These are phyloP conservation scores for Hansenula lynferdii DNA, from an alignment of 1,139 yeast genomes.

Conservation along the genomic window DNA sequence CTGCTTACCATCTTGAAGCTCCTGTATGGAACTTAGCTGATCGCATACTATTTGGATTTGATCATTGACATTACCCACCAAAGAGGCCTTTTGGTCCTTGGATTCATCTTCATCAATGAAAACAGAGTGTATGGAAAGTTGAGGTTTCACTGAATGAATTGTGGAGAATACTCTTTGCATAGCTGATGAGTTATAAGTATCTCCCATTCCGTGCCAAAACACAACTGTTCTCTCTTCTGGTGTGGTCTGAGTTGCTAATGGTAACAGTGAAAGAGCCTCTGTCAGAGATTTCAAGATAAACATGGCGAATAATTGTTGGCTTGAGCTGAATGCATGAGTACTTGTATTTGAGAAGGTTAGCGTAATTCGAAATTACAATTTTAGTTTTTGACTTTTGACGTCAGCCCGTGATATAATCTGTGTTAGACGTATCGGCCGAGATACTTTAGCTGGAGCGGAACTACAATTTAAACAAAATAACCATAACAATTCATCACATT, in stretches of 20 bases:
- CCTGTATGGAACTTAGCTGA: slow-evolving; percentile 28
- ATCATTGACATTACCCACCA: slow-evolving; percentile 56
- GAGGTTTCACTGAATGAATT: slow-evolving; percentile 44
- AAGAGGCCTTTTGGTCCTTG: slow-evolving; percentile 48
- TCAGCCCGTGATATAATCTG: too few relatives aligned
- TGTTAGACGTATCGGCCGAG: too few relatives aligned
- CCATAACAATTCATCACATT: too few relatives aligned
- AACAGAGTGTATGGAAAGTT: slow-evolving; percentile 47
- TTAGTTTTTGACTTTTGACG: too few relatives aligned
- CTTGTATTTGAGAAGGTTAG: too few relatives aligned
- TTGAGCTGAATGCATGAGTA: too few relatives aligned
- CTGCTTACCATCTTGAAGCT: slow-evolving; percentile 42
- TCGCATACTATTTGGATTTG: slow-evolving; percentile 34
- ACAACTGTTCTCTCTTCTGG: slow-evolving; percentile 47
- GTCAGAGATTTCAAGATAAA: not conserved
- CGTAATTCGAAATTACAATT: too few relatives aligned
- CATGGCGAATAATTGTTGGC: too few relatives aligned
- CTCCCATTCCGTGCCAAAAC: slow-evolving; percentile 86
- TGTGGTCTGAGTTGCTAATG: too few relatives aligned
- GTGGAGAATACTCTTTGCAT: slow-evolving; percentile 43
- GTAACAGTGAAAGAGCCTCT: not conserved
- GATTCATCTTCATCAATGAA: slow-evolving; percentile 43
- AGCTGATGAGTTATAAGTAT: slow-evolving; percentile 60
- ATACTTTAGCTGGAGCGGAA: too few relatives aligned
- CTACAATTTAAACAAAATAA: too few relatives aligned